A percentile compares a stretch with the other conserved stretches of the same genome.
Conservation (phyloP, 2,329 filamentous ascomycete genomes). For the Aspergillus pseudonomiae region DNA sequence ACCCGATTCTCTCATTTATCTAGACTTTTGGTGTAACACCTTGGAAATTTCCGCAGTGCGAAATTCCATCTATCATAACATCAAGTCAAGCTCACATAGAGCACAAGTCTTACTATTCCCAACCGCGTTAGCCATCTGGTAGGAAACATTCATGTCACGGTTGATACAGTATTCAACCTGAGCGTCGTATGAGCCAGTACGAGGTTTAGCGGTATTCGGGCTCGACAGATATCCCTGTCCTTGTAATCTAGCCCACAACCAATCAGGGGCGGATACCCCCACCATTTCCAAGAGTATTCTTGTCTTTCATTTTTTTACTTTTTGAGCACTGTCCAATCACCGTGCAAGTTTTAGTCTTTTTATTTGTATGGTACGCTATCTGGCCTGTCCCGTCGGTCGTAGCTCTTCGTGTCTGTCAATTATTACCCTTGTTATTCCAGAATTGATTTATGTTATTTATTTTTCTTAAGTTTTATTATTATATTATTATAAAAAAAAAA, state of each 20-base stretch:
- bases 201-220: constrained; percentile 20
- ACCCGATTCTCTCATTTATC: neutral
- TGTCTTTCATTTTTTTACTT: constrained; percentile 18
- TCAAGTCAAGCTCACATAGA: constrained; percentile 8
- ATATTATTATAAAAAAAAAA: neutral
- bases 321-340: constrained; percentile 20
- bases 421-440: neutral
- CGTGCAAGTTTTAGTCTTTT: constrained; percentile 20
- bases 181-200: constrained; percentile 18
- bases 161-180: constrained; percentile 22
- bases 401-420: constrained; percentile 13
- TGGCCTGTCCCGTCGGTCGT: constrained; percentile 13
- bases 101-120: constrained; percentile 8
- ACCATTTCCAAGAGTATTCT: constrained; percentile 21
- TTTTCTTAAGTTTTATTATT: constrained; percentile 1
- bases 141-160: constrained; percentile 8
- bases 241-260: constrained; percentile 32
- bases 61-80: constrained; percentile 11
- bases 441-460: neutral
- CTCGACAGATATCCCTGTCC: constrained; percentile 29
- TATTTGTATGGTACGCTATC: constrained; percentile 21
- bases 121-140: constrained; percentile 16
- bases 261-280: constrained; percentile 32
- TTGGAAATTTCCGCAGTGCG: constrained; percentile 2
- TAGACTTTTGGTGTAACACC: constrained; percentile 4